Conservation (phyloP, 2,329 filamentous ascomycete species). For the Ploettnerulaceae sp. region DNA sequence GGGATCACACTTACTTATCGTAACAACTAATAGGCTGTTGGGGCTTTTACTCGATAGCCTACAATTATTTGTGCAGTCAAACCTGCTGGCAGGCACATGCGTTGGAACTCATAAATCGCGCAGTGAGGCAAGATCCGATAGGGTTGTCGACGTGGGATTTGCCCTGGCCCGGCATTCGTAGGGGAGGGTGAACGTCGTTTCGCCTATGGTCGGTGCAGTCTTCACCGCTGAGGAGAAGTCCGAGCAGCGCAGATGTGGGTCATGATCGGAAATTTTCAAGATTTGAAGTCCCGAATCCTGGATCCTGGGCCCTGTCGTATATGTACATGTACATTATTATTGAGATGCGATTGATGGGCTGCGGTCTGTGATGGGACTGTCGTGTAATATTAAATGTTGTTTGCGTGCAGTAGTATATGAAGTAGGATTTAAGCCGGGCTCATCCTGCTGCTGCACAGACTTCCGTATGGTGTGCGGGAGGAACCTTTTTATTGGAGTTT, state of each 20-base stretch:
- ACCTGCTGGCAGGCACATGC: background rate
- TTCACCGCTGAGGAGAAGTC: constrained; percentile 7
- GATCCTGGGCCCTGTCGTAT: constrained; percentile 16
- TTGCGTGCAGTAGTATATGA: background rate
- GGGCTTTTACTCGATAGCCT: no score
- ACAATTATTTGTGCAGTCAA: no score
- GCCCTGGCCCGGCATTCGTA: background rate
- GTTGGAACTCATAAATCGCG: constrained; percentile 4
- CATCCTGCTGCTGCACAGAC: constrained; percentile 11
- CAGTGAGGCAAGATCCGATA: constrained; percentile 2
- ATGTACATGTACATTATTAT: background rate
- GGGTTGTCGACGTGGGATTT: background rate
- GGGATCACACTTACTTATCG: constrained; percentile 23
- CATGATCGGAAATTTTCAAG: constrained; percentile 5
- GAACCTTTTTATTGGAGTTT: constrained; percentile 4
- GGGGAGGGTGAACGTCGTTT: constrained; percentile 1
- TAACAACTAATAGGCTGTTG: background rate
- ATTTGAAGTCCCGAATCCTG: constrained; percentile 5
- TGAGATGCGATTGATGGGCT: constrained; percentile 15
- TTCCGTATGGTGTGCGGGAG: constrained; percentile 5
- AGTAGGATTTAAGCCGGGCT: background rate
- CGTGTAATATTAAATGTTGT: background rate
- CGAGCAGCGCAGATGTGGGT: no score
- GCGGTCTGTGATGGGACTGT: constrained; percentile 9
- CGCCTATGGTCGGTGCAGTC: constrained; percentile 2